Evolutionary conservation across 139 green algal species (phyloP).

Genomic region (Auxenochlorella protothecoides): DNA sequence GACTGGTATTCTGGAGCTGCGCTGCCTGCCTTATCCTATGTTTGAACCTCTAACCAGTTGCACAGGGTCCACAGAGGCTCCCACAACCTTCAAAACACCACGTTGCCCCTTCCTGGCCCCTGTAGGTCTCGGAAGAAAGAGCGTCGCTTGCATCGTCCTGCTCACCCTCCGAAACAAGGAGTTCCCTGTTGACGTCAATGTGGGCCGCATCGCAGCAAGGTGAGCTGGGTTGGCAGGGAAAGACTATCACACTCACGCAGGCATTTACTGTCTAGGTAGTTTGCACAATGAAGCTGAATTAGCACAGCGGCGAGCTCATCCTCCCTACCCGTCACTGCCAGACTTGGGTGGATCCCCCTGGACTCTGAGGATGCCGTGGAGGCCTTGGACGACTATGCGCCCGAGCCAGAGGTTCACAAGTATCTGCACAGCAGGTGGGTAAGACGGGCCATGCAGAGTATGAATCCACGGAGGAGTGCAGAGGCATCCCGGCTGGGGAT

Average conservation of each 20-base stretch:
- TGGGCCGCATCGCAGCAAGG: conserved; percentile 57
- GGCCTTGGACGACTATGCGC: conserved; percentile 61
- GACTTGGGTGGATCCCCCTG: conserved; percentile 60
- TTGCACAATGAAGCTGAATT: no score
- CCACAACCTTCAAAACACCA: no score
- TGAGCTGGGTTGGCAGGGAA: neutral
- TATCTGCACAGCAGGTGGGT: conserved; percentile 36
- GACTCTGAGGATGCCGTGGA: conserved; percentile 30
- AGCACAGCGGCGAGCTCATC: no score
- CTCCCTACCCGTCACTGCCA: neutral
- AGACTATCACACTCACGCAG: neutral
- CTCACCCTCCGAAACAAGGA: conserved; percentile 40
- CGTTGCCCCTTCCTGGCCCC: neutral
- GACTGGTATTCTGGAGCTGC: no score
- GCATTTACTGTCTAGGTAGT: no score
- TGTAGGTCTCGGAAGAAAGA: conserved; percentile 61
- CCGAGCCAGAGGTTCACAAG: conserved; percentile 58
- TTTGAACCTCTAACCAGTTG: no score
- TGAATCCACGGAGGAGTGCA: no score
- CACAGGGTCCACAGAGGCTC: no score
- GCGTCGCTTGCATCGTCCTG: conserved; percentile 58
- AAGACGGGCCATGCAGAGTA: neutral
- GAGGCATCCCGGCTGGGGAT: no score
- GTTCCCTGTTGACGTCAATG: conserved; percentile 74
- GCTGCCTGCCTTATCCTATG: no score